Percentiles rank a stretch among this genome's conserved stretches.
These are phyloP conservation scores for Oryza meyeriana DNA, from an alignment of 176 grass and related monocot genomes.

Conservation along the genomic window DNA sequence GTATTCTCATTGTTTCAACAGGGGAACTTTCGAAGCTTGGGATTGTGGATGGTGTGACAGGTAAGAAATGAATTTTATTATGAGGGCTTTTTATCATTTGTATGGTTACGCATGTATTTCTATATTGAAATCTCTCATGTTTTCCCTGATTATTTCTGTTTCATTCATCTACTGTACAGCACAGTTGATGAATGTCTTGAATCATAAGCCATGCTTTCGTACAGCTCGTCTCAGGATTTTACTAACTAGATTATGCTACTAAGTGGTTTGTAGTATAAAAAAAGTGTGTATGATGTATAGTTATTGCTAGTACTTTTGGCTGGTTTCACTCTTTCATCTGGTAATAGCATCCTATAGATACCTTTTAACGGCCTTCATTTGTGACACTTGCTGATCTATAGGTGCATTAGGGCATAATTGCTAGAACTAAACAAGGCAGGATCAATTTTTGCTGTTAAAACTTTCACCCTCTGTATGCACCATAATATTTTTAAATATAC, in stretches of 20 bases:
- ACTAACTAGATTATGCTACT: neutral
- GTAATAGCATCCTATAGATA: neutral
- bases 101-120: slow-evolving; percentile 11
- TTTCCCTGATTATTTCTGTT: neutral
- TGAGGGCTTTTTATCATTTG: neutral
- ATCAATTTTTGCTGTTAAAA: neutral
- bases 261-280: neutral
- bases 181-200: neutral
- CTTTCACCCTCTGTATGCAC: neutral
- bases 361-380: neutral
- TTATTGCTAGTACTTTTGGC: neutral
- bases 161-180: slow-evolving; percentile 4
- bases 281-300: neutral
- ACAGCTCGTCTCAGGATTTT: neutral
- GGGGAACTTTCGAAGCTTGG: slow-evolving; percentile 87
- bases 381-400: neutral
- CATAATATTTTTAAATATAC: neutral
- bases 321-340: neutral
- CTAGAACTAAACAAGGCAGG: neutral
- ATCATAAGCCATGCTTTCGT: neutral
- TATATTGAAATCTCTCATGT: slow-evolving; percentile 1
- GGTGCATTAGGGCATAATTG: neutral
- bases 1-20: slow-evolving; percentile 49
- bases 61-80: slow-evolving; percentile 38
- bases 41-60: slow-evolving; percentile 65